Percentiles rank a stretch among this genome's conserved stretches.
Conservation (phyloP, 371 early-diverging fungal species). For the Rhizopus microsporus region DNA sequence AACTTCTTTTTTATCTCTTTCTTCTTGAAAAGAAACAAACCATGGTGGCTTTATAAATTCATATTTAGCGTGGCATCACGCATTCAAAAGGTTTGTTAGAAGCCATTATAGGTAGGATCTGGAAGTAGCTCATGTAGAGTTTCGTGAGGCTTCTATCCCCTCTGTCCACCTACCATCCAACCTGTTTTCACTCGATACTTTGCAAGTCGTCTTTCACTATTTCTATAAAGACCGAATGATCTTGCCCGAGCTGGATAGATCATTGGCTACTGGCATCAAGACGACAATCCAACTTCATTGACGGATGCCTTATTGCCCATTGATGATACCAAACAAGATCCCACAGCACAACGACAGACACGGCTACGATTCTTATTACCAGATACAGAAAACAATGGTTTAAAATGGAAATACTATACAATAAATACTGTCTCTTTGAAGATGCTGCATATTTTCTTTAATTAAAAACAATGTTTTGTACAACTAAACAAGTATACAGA, state of each 20-base stretch:
- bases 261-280: neutral
- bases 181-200: neutral
- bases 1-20: too few species aligned
- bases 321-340: neutral
- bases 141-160: neutral
- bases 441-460: too few species aligned
- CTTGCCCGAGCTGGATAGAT: neutral
- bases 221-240: neutral
- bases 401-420: too few species aligned
- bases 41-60: too few species aligned
- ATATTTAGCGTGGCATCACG: too few species aligned
- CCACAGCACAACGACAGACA: neutral
- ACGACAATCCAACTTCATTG: neutral
- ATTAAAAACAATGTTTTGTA: conserved; percentile 3
- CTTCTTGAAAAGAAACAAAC: too few species aligned
- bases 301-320: neutral
- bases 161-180: neutral
- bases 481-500: conserved; percentile 1
- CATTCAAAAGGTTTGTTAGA: too few species aligned
- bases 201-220: neutral
- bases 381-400: neutral
- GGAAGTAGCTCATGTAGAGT: too few species aligned
- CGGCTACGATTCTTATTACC: neutral
- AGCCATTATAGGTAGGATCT: too few species aligned
- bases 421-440: too few species aligned